Percentiles rank a stretch among this genome's conserved stretches.
These are phyloP conservation scores for Talaromyces ruber DNA, from an alignment of 495 filamentous ascomycete genomes.

Conservation along the genomic window DNA sequence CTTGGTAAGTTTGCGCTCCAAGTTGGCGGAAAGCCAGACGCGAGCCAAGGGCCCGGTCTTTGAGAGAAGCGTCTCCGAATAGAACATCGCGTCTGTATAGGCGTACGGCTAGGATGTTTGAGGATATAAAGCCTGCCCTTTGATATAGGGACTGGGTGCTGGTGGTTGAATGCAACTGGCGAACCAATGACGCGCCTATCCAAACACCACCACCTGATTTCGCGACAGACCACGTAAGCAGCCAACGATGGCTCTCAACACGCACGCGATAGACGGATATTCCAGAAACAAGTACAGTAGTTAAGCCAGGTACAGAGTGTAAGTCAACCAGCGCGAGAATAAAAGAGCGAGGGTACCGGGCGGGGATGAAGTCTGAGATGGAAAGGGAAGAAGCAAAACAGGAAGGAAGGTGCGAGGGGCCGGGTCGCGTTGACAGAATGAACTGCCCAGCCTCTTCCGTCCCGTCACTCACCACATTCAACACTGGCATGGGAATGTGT, in stretches of 20 bases:
- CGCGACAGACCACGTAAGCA: conserved; percentile 2
- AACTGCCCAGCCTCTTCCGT: conserved; percentile 1
- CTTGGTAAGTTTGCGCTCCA: conserved; percentile 96
- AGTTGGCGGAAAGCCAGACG: conserved; percentile 95
- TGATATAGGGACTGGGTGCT: neutral
- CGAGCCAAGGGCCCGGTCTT: conserved; percentile 95
- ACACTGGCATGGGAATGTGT: conserved; percentile 9
- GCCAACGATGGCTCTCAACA: neutral
- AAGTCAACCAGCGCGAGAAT: too few relatives aligned
- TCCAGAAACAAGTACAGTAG: neutral
- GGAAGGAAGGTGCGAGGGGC: conserved; percentile 4
- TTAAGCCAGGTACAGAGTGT: neutral
- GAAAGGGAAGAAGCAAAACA: conserved; percentile 4
- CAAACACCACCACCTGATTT: conserved; percentile 1
- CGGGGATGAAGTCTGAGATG: neutral
- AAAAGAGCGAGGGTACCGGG: neutral
- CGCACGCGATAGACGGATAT: neutral
- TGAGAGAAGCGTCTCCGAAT: conserved; percentile 89
- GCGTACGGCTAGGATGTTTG: neutral
- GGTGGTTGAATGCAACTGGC: neutral
- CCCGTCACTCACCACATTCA: neutral
- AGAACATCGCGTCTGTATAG: conserved; percentile 68
- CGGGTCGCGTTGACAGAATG: conserved; percentile 1
- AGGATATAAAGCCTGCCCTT: neutral
- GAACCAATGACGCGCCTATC: conserved; percentile 7